These are phyloP conservation scores for Helicocarpus griseus DNA, from an alignment of 2,329 filamentous ascomycete species.

Conservation along the genomic window DNA sequence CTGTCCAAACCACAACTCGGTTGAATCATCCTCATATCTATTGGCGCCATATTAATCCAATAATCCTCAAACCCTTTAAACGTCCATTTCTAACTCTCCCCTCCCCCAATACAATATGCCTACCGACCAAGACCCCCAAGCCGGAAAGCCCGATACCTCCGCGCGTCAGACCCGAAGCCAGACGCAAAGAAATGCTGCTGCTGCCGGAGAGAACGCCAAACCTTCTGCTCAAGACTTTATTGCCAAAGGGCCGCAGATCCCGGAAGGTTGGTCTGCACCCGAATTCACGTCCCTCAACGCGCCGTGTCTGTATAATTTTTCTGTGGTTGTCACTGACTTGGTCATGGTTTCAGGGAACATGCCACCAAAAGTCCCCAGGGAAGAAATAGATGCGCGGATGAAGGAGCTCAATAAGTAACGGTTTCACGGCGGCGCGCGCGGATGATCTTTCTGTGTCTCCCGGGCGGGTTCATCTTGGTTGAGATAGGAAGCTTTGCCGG, in stretches of 20 bases:
- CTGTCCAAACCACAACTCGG: too few species aligned
- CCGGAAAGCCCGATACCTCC: background rate
- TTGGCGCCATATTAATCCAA: too few species aligned
- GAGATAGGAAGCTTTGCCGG: background rate
- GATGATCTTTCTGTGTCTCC: background rate
- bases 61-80: too few species aligned
- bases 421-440: too few species aligned
- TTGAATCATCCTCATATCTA: too few species aligned
- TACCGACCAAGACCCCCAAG: background rate
- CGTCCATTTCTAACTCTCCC: too few species aligned
- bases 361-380: background rate
- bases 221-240: constrained; percentile 1
- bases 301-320: too few species aligned
- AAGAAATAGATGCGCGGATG: constrained; percentile 1
- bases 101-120: too few species aligned
- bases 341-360: background rate
- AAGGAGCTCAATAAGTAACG: constrained; percentile 4
- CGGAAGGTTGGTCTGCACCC: background rate
- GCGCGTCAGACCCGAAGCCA: background rate
- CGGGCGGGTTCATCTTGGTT: background rate
- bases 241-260: constrained; percentile 3
- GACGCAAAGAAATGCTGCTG: background rate
- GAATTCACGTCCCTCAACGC: too few species aligned
- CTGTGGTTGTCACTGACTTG: background rate
- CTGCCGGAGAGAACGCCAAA: background rate